These are phyloP conservation scores for Vitis vinifera DNA, from an alignment of 164 flowering plant genomes.

Conservation along the genomic window DNA sequence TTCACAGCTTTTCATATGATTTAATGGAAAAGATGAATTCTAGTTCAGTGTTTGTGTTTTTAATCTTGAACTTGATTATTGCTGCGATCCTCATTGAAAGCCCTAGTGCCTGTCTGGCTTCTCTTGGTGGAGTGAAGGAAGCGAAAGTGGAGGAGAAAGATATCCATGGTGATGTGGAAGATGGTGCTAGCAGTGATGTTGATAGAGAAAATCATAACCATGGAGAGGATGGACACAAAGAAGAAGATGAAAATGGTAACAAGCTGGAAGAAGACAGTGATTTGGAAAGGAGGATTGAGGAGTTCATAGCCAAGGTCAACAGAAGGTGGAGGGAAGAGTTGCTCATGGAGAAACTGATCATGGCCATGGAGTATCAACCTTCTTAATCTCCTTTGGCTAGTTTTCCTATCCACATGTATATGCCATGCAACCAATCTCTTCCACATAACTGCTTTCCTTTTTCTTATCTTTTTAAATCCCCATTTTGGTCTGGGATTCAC, in stretches of 20 bases:
- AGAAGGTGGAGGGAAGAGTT: slow-evolving; percentile 20
- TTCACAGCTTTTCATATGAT: background rate
- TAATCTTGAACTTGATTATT: slow-evolving; percentile 17
- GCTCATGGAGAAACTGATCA: slow-evolving; percentile 9
- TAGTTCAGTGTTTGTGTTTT: slow-evolving; percentile 14
- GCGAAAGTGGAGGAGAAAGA: background rate
- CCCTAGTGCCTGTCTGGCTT: slow-evolving; percentile 7
- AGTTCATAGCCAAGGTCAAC: slow-evolving; percentile 22
- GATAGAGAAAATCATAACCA: background rate
- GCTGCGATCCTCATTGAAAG: slow-evolving; percentile 10
- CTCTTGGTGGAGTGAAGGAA: slow-evolving; percentile 9
- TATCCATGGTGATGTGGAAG: slow-evolving; percentile 4
- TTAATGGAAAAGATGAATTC: slow-evolving; percentile 12
- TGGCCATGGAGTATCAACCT: too few relatives aligned
- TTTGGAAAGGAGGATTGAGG: slow-evolving; percentile 22
- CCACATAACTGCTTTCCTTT: too few relatives aligned
- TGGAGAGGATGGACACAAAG: background rate
- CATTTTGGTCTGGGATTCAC: too few relatives aligned
- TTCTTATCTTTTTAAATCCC: too few relatives aligned
- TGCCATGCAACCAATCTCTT: too few relatives aligned
- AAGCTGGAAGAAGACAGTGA: slow-evolving; percentile 5
- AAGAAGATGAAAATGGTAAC: too few relatives aligned
- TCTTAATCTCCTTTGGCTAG: too few relatives aligned
- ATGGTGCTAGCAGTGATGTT: background rate
- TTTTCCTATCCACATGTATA: too few relatives aligned